Evolutionary conservation across 2,329 filamentous ascomycete species (phyloP).

Genomic region (Phialophora chinensis): DNA sequence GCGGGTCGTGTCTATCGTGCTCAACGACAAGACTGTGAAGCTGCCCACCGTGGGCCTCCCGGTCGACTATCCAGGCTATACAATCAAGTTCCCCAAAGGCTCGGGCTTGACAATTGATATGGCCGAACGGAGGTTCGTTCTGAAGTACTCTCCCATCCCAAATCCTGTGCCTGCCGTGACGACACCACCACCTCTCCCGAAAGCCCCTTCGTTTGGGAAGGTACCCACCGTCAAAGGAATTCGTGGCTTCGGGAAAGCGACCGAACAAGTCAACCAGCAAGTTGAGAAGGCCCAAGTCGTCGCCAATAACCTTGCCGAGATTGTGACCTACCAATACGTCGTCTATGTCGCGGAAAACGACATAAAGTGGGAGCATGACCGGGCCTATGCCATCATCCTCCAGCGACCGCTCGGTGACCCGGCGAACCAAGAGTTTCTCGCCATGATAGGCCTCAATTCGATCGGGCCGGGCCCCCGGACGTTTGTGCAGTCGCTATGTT

Average conservation of each 20-base stretch:
- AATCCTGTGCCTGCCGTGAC: neutral
- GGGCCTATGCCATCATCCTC: slow-evolving; percentile 9
- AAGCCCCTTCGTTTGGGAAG: slow-evolving; percentile 5
- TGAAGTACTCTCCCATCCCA: slow-evolving; percentile 1
- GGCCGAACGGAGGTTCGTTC: slow-evolving; percentile 3
- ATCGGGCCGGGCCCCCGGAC: neutral
- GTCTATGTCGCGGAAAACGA: slow-evolving; percentile 1
- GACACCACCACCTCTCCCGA: slow-evolving; percentile 1
- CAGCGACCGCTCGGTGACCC: neutral
- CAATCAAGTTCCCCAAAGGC: slow-evolving; percentile 4
- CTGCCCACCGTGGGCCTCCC: slow-evolving; percentile 2
- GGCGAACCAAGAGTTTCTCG: neutral
- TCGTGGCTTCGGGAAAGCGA: neutral
- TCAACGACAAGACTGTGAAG: slow-evolving; percentile 6
- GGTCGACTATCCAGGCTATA: slow-evolving; percentile 5
- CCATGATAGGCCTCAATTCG: slow-evolving; percentile 7
- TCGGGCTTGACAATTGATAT: slow-evolving; percentile 5
- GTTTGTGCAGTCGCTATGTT: slow-evolving; percentile 8
- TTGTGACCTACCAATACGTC: slow-evolving; percentile 5
- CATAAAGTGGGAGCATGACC: neutral
- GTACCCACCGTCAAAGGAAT: neutral
- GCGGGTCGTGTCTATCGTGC: slow-evolving; percentile 3
- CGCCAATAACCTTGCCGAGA: neutral
- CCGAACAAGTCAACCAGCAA: neutral
- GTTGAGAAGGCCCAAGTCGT: neutral